Evolutionary conservation across 2,329 filamentous ascomycete genomes (phyloP), one percentile per base, ranked within the genome.

Genomic region (Neonectria ditissima): DNA sequence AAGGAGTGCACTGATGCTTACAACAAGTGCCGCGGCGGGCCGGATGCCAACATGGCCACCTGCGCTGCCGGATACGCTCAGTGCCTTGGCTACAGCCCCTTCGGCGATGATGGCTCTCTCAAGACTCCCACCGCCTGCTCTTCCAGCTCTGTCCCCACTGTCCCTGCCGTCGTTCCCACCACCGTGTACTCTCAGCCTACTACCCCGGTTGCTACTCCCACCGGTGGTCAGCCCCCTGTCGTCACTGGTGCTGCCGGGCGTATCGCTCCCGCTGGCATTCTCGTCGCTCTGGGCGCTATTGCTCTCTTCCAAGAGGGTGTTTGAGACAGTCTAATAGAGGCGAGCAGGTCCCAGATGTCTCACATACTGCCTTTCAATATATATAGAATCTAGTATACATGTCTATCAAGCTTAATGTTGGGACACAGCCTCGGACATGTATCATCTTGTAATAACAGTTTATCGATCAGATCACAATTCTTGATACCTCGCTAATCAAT

Each of bases 41-140:
- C 66, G 6, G 56, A 50, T 34, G 61, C 69, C 60, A 71, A 75
- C 69, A 65, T 65, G 59, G 61, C 73, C 10, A 37, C 20, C 7
- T 76, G 74, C 51, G 69, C 67, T 16, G 66, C 71, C 28, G 20
- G 69, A 39, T 73, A 69, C 59, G 68, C 68, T 55, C 14, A 1
- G 11, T 75, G 73, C 66, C 64, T 75, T 4, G 68, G 66, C 60
- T 73, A 67, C 68, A 73, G 67, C 69, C 73, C 73, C 39, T 75
- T 67, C 48, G 55, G 59, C 20, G 47, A 37, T 24, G 43, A 48
- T 32, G 62, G 58, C 55, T 63, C 55, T 26, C 39, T 65, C 20
- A 61, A 62, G 13, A 39, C 44, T 6, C 69, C 71, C 22, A 70
- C 61, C 0, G 62, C 72, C 32, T 74, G 72, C 63, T 47, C 37